Evolutionary conservation across 1,284 basidiomycete species (phyloP), one percentile per base, ranked within the genome.

Genomic region (Tilletia horrida): DNA sequence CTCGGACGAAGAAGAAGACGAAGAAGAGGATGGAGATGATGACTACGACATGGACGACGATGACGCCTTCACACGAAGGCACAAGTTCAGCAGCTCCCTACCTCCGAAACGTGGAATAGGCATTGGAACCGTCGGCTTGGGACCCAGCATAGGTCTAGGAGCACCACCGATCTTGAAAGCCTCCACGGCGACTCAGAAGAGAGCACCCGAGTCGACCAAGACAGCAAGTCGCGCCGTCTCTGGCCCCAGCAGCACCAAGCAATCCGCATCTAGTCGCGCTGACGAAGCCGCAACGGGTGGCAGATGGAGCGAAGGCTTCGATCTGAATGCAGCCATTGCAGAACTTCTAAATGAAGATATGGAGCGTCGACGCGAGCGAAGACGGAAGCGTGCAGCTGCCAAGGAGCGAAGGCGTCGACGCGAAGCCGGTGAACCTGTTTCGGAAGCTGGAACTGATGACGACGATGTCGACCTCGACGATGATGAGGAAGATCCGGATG

Each of bases 241-340:
- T 18, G 40, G n/a, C 16, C 35, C 40, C 23, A 45, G 25, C 18
- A 4, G 8, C 40, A 44, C 18, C 31, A 27, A 42, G 42, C 13
- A n/a, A 27, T 9, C n/a, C 42, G 31, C 27, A 3, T 42, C 43
- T 1, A 31, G 27, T 11, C 27, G 55, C 14, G 27, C 69, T 11
- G 69, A 73, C 67, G 63, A 65, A 0, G 68, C 71, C 48, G 63
- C 57, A 1, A 62, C 21, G 13, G 71, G 71, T 47, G 71, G 71
- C 8, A 68, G 74, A 29, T 76, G 69, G 68, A 68, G 74, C 43
- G 71, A 68, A 40, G 74, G 74, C 66, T 78, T 77, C 47, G 76
- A 78, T 63, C 67, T 78, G 25, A 78, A 76, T n/a, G 70, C 74
- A 14, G 76, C 76, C 52, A 78, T 78, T 65, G 71, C 70, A 18